Conservation (phyloP, 1,139 yeast genomes). For the Meyerozyma smithsonii region DNA sequence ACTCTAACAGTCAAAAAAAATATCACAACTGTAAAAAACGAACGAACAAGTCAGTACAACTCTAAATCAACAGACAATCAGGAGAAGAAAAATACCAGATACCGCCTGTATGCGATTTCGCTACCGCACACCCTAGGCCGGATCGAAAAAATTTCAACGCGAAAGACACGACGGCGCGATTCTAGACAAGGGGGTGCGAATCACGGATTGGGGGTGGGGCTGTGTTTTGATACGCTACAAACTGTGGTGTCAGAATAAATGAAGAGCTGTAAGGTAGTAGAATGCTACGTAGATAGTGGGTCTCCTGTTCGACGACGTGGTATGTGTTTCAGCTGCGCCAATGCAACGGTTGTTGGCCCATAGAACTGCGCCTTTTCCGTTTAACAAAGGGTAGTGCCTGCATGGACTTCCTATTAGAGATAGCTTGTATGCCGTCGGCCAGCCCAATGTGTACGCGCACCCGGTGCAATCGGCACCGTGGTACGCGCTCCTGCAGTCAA, state of each 20-base stretch:
- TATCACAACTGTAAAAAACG: slow-evolving; percentile 1
- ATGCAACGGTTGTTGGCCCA: background rate
- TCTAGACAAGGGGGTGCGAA: slow-evolving; percentile 3
- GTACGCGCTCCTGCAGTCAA: slow-evolving; percentile 1
- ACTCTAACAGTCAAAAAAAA: slow-evolving; percentile 1
- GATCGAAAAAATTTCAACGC: slow-evolving; percentile 4
- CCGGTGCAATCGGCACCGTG: background rate
- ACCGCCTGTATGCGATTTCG: background rate
- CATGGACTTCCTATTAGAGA: background rate
- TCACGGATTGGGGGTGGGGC: slow-evolving; percentile 1
- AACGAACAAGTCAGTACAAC: slow-evolving; percentile 3
- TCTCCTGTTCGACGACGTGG: too few relatives aligned
- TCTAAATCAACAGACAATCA: slow-evolving; percentile 1
- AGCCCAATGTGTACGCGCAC: background rate
- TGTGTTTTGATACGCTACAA: too few relatives aligned
- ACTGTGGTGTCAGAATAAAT: too few relatives aligned
- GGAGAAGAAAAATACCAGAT: slow-evolving; percentile 1
- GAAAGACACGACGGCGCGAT: slow-evolving; percentile 1
- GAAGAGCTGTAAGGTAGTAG: too few relatives aligned
- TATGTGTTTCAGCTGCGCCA: too few relatives aligned
- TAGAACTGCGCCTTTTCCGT: background rate
- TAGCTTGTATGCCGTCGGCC: background rate
- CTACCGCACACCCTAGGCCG: slow-evolving; percentile 3
- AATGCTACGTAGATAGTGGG: too few relatives aligned
- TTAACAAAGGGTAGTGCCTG: background rate